Base-by-base conservation (phyloP, 441 rosid species). In the Eruca vesicaria region DNA sequence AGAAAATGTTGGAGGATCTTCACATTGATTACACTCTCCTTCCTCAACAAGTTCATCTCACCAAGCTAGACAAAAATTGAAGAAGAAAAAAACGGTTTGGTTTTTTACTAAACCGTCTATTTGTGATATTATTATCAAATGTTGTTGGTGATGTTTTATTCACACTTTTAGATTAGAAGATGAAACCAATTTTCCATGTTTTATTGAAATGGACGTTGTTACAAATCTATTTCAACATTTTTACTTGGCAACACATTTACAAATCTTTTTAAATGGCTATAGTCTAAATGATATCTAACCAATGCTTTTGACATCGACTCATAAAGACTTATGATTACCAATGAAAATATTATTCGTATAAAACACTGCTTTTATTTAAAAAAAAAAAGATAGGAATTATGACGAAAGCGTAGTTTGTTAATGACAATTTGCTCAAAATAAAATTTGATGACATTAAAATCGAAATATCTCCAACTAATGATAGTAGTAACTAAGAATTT, bases 11-110 rank as follows among this genome's bases (percentile, higher is more conserved):
- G 58, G 86, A 68, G 74, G 89, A 86, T 11, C 88, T 89, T 12
- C 82, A 83, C 16, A 83, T 92, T 66, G 84, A 87, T 57, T 85
- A 86, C 81, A 82, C 84, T 35, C 62, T 86, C 66, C 84, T 86
- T 57, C 90, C 95, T 9, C 73, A 86, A 2, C 85, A 89, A 61
- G 88, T 88, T 21, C 85, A 80, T 58, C 81, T 91, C 16, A 75
- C 79, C 35, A 83, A 83, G 66, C 3, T 9, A 6, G 32, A 38
- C 2, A 38, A 7, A 38, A 59, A 2, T 15, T 57, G 35, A 21
- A 23, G 2, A 21, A 9, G n/a, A n/a, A n/a, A n/a, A n/a, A n/a
- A 31, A 31, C 64, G 69, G 73, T 72, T 72, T 60, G 38, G 73
- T 50, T 29, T 35, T 41, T 10, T 35, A 14, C 32, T 14, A 35